Conservation (phyloP, 176 grass and related monocot species). For the Zoysia japonica region DNA sequence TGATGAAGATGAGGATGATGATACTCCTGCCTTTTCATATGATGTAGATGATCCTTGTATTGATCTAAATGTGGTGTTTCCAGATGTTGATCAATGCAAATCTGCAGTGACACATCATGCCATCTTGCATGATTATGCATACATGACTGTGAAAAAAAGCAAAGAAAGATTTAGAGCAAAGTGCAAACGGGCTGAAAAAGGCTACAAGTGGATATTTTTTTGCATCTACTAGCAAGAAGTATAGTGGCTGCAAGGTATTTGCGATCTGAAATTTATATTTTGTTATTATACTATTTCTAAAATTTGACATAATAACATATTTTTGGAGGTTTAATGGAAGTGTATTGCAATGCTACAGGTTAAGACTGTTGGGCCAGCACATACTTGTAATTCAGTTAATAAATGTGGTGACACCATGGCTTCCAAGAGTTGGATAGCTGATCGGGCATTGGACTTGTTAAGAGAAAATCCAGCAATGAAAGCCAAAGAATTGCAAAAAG, state of each 20-base stretch:
- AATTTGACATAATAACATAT: too few species aligned
- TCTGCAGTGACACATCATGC: not conserved
- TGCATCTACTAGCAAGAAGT: not conserved
- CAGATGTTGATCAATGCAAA: not conserved
- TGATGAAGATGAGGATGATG: not conserved
- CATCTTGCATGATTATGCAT: not conserved
- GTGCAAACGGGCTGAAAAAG: not conserved
- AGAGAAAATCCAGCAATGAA: too few species aligned
- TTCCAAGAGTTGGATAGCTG: too few species aligned
- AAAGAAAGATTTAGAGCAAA: not conserved
- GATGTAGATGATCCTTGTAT: not conserved
- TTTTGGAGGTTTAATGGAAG: too few species aligned
- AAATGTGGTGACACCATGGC: too few species aligned
- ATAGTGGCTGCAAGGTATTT: not conserved
- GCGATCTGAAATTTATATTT: not conserved
- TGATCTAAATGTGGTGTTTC: not conserved
- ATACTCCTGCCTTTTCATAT: not conserved
- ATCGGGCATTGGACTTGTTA: too few species aligned
- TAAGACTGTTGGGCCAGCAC: too few species aligned
- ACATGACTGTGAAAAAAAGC: not conserved
- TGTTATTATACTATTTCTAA: not conserved
- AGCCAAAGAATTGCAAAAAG: too few species aligned
- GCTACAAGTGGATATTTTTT: not conserved
- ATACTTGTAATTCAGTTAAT: too few species aligned
- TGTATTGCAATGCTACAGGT: too few species aligned